Percentiles rank a stretch among this genome's conserved stretches.
phyloP scores from a whole-genome alignment of 2,329 filamentous ascomycete genomes.

The Aspergillus udagawae region DNA sequence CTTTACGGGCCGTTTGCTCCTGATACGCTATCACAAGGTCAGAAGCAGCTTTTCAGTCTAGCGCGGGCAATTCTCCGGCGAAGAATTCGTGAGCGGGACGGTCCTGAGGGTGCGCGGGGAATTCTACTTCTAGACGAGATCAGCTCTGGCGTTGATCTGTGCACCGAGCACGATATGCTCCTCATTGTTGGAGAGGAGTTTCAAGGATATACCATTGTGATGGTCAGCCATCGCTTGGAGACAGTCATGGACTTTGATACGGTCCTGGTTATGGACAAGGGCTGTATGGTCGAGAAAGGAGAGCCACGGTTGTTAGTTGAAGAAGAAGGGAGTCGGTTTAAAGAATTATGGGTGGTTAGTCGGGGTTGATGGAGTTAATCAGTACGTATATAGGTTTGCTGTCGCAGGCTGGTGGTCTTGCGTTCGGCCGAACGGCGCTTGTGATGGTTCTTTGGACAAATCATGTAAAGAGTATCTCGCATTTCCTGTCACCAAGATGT shows the following conservation, averaged over 20 bases:
- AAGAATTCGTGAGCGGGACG: too few species aligned
- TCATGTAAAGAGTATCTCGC: too few species aligned
- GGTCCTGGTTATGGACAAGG: not conserved
- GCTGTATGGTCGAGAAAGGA: not conserved
- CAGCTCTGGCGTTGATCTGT: slow-evolving; percentile 41
- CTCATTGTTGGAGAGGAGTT: slow-evolving; percentile 47
- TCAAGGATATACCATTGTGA: slow-evolving; percentile 50
- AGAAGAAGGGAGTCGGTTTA: too few species aligned
- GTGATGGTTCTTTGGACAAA: too few species aligned
- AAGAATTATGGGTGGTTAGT: too few species aligned
- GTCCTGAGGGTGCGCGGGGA: slow-evolving; percentile 16
- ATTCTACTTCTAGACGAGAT: slow-evolving; percentile 18
- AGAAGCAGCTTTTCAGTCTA: slow-evolving; percentile 50
- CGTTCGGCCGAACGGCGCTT: too few species aligned
- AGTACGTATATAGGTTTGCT: too few species aligned
- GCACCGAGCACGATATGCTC: slow-evolving; percentile 51
- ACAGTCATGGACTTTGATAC: not conserved
- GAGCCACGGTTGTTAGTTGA: not conserved
- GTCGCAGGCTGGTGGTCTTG: too few species aligned
- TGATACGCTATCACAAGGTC: slow-evolving; percentile 43
- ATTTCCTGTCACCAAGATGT: too few species aligned
- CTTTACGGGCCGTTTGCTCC: slow-evolving; percentile 34
- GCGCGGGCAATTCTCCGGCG: slow-evolving; percentile 42
- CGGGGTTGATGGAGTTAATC: too few species aligned
- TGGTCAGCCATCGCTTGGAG: slow-evolving; percentile 40